Evolutionary conservation across 2,329 filamentous ascomycete species (phyloP), one percentile per base, ranked within the genome.

Genomic region (Plectosphaerella plurivora): DNA sequence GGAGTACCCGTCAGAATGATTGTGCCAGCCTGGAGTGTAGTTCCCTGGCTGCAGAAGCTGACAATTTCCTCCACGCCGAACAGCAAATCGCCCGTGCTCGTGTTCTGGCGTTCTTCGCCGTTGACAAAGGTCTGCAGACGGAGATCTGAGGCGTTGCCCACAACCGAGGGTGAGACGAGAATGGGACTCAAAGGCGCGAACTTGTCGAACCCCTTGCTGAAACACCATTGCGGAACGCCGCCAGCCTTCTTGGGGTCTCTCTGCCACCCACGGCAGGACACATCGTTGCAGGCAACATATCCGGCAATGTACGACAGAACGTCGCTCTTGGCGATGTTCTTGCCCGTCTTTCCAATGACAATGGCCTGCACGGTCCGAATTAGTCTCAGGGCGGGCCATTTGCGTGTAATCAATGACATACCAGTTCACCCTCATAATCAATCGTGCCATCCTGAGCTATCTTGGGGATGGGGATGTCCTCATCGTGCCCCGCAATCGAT

Each of bases 141-240:
- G 2, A 69, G 41, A 7, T 60, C 59, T 0, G 61, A 61, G 4
- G 65, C 67, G 37, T 63, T 60, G 0, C 63, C 65, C 1, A 70
- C 61, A 0, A 66, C 52, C 0, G 54, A 41, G 0, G 68, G 65
- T 5, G 64, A 63, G 0, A 72, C 68, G 3, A 72, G 58, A 9
- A 79, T 65, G 1, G 78, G 78, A 0, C 79, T 76, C 58, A 82
- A 73, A 0, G 79, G 79, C 22, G 77, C 80, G 54, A 76, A 82
- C 5, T 75, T 79, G 62, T 83, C 78, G 6, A 74, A 70, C 0
- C 73, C 77, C 61, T 82, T 82, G 49, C 78, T 78, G 53, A 83
- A 76, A 56, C 76, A 82, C 65, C 79, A 83, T 53, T 84, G 80
- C 0, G 67, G 67, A 5, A 68, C 65, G 2, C 63, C 61, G 6